Percentiles rank a stretch among this genome's conserved stretches.
Conservation (phyloP, 2,329 filamentous ascomycete genomes). For the Fusarium abutilonis region DNA sequence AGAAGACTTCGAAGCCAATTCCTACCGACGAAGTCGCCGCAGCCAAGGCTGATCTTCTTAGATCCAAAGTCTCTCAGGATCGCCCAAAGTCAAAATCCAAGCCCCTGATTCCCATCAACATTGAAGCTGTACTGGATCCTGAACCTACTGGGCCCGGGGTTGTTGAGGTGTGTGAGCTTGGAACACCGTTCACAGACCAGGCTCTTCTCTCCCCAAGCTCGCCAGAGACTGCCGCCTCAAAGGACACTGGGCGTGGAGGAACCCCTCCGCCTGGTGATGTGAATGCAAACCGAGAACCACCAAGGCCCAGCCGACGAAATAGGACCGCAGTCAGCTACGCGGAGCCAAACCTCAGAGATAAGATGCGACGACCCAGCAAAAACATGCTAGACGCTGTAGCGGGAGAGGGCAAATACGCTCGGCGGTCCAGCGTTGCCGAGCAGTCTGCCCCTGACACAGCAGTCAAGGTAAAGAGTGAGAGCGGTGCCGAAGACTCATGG, state of each 20-base stretch:
- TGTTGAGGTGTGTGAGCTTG: conserved; percentile 34
- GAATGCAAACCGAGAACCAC: conserved; percentile 63
- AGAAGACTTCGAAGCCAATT: conserved; percentile 56
- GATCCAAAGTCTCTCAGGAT: conserved; percentile 43
- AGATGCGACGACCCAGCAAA: conserved; percentile 84
- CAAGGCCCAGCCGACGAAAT: conserved; percentile 73
- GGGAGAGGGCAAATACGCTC: conserved; percentile 66
- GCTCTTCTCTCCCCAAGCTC: conserved; percentile 59
- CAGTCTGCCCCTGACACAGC: conserved; percentile 39
- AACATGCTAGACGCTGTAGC: conserved; percentile 78
- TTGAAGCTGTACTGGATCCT: conserved; percentile 33
- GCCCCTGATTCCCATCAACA: conserved; percentile 32
- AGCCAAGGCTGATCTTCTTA: conserved; percentile 52
- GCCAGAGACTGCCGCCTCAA: conserved; percentile 55
- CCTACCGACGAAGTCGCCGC: conserved; percentile 52
- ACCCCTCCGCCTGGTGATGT: conserved; percentile 70
- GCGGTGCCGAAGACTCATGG: conserved; percentile 46
- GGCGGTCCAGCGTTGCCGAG: conserved; percentile 54
- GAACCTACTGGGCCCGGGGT: conserved; percentile 33
- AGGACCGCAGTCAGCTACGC: conserved; percentile 80
- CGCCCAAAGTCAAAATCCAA: conserved; percentile 46
- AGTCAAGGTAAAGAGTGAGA: conserved; percentile 49
- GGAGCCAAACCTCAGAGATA: conserved; percentile 81
- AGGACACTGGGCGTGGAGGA: conserved; percentile 55
- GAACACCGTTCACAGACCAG: conserved; percentile 51